Percentiles rank a stretch among this genome's conserved stretches.
Evolutionary conservation across 176 grass and related monocot species (phyloP).

Genomic region (Oryza meridionalis): DNA sequence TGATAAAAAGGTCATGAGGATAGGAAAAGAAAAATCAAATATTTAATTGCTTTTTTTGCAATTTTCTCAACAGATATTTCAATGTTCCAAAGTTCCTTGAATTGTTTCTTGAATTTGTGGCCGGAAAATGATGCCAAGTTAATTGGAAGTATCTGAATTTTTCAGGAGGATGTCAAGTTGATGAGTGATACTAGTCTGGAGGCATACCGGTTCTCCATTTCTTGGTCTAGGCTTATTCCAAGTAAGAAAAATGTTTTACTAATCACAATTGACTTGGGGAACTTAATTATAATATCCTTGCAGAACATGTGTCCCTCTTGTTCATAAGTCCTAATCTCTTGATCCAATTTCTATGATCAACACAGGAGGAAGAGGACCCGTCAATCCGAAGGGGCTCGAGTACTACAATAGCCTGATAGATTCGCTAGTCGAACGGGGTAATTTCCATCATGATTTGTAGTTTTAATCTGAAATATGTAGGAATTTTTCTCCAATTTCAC

Average conservation of each 20-base stretch:
- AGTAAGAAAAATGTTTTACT: conserved; percentile 41
- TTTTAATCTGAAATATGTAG: too few species aligned
- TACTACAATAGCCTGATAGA: conserved; percentile 89
- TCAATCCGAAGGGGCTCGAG: conserved; percentile 68
- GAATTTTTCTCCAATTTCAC: not conserved
- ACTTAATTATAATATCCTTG: not conserved
- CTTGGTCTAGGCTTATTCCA: conserved; percentile 87
- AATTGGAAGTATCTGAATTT: not conserved
- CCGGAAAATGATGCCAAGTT: not conserved
- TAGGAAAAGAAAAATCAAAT: too few species aligned
- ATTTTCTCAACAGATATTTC: too few species aligned
- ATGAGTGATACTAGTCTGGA: conserved; percentile 70
- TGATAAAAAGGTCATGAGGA: too few species aligned
- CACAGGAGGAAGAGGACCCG: conserved; percentile 68
- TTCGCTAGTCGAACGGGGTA: conserved; percentile 65
- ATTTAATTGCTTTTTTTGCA: too few species aligned
- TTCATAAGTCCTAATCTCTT: too few species aligned
- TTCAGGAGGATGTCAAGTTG: conserved; percentile 76
- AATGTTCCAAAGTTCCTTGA: too few species aligned
- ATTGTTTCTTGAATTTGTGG: too few species aligned
- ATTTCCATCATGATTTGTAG: not conserved
- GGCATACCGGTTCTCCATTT: conserved; percentile 89
- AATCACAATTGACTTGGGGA: not conserved
- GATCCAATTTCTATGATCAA: not conserved
- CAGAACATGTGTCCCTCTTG: not conserved